Evolutionary conservation across 352 stramenopile species (phyloP), one percentile per base, ranked within the genome.

Genomic region (Phytophthora uliginosa): DNA sequence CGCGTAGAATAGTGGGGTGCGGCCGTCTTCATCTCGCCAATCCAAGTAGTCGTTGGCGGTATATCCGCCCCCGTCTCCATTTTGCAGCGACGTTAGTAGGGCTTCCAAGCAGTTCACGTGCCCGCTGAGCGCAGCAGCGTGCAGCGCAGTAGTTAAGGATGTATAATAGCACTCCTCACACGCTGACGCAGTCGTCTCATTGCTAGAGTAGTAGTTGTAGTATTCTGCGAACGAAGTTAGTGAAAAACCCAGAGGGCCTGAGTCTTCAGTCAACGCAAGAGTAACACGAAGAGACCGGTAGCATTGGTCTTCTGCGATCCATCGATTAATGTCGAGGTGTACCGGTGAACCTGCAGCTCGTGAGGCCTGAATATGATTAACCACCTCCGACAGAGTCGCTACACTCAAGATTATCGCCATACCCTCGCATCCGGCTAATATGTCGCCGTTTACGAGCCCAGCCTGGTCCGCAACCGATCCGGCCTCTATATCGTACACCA

Each of bases 1-100:
- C 4, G 88, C 85, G 60, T 93, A 95, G 69, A 92, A 95, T 6
- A 95, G 54, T 7, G 88, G 84, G 0, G 85, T 90, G 0, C 85
- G 83, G 3, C 88, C 87, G 56, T 92, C 83, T 50, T 86, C 79
- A 69, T 91, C 84, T 51, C 80, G 67, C 81, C 80, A 88, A 57
- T 90, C 81, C 24, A 92, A 66, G 18, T 84, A 74, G 5, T 81
- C 74, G 17, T 22, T 62, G 5, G 70, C 64, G 9, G 57, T 63
- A 61, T 78, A 76, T 55, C 63, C 64, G 5, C 59, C 66, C 20
- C 36, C 66, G 17, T 52, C 59, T 54, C 65, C 45, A 26, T 78
- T 62, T 63, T 70, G 57, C 9, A 71, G n/a, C 7, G 69, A 66
- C n/a, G 45, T 59, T 2, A 81, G 63, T 6, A 90, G 71, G 0